Conservation (phyloP, 2,329 filamentous ascomycete genomes). For the Exserohilum turcica region DNA sequence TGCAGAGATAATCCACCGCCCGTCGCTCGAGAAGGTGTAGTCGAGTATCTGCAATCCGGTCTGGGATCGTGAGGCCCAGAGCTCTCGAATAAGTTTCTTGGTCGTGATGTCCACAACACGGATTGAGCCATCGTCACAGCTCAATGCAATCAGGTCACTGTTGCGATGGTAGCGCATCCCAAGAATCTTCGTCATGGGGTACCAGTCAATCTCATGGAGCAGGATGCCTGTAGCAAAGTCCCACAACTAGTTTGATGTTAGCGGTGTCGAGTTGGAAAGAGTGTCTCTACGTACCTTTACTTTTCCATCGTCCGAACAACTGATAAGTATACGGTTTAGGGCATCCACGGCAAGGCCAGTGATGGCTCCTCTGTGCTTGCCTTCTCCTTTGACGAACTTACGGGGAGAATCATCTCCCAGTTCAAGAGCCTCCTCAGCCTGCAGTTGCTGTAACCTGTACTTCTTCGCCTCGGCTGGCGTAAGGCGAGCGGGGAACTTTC, state of each 20-base stretch:
- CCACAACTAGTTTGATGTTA: slow-evolving; percentile 70
- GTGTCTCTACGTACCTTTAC: slow-evolving; percentile 65
- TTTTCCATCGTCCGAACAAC: slow-evolving; percentile 86
- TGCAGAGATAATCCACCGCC: slow-evolving; percentile 89
- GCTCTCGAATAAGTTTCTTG: slow-evolving; percentile 86
- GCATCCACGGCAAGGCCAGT: slow-evolving; percentile 87
- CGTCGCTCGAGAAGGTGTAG: slow-evolving; percentile 80
- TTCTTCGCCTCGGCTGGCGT: slow-evolving; percentile 80
- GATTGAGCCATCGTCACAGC: slow-evolving; percentile 86
- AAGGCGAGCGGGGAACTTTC: slow-evolving; percentile 80
- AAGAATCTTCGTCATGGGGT: slow-evolving; percentile 74
- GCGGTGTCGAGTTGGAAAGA: background rate
- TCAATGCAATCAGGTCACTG: slow-evolving; percentile 84
- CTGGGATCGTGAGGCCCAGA: slow-evolving; percentile 69
- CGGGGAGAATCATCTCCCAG: slow-evolving; percentile 29
- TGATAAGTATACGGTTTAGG: slow-evolving; percentile 85
- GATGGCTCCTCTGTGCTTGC: slow-evolving; percentile 79
- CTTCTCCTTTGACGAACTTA: slow-evolving; percentile 58
- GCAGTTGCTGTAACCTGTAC: slow-evolving; percentile 67
- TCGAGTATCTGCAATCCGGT: slow-evolving; percentile 45
- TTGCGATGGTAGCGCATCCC: slow-evolving; percentile 79
- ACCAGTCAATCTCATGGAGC: slow-evolving; percentile 81
- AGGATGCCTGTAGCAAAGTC: slow-evolving; percentile 85
- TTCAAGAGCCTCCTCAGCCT: slow-evolving; percentile 55
- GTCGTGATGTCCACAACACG: slow-evolving; percentile 90